Conservation (phyloP, 306 rosid species). For the Sindora glabra region DNA sequence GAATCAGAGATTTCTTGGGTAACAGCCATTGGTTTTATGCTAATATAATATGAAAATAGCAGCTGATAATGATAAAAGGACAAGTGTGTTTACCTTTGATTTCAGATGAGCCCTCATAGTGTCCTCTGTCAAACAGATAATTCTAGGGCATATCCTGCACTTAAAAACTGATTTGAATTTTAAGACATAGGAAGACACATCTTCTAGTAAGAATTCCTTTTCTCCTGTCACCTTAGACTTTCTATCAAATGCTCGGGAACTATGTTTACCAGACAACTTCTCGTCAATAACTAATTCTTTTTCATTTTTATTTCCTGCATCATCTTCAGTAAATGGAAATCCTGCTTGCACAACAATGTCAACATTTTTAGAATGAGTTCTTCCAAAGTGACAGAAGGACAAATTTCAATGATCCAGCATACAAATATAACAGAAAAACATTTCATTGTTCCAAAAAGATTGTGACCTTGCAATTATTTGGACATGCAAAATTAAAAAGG, state of each 20-base stretch:
- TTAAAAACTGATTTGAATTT: slow-evolving; percentile 74
- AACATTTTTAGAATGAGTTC: slow-evolving; percentile 8
- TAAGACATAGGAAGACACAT: slow-evolving; percentile 35
- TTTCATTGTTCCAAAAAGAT: no score
- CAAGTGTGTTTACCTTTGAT: slow-evolving; percentile 60
- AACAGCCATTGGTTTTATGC: not conserved
- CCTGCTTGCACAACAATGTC: slow-evolving; percentile 29
- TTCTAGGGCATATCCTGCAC: slow-evolving; percentile 85
- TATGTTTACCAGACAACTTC: slow-evolving; percentile 24
- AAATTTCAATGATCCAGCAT: no score
- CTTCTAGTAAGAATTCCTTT: slow-evolving; percentile 22
- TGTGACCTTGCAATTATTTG: no score
- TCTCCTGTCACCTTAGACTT: slow-evolving; percentile 17
- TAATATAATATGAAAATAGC: not conserved
- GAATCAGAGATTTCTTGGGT: not conserved
- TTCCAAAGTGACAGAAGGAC: no score
- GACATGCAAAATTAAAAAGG: no score
- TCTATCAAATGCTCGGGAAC: slow-evolving; percentile 17
- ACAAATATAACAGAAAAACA: no score
- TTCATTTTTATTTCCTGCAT: slow-evolving; percentile 31
- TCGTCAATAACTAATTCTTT: slow-evolving; percentile 8
- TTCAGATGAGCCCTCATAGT: slow-evolving; percentile 67
- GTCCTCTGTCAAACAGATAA: slow-evolving; percentile 76
- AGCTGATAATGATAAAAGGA: not conserved
- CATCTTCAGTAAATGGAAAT: slow-evolving; percentile 42